These are phyloP conservation scores for Geranium brycei DNA, from an alignment of 345 rosid genomes.

Conservation along the genomic window DNA sequence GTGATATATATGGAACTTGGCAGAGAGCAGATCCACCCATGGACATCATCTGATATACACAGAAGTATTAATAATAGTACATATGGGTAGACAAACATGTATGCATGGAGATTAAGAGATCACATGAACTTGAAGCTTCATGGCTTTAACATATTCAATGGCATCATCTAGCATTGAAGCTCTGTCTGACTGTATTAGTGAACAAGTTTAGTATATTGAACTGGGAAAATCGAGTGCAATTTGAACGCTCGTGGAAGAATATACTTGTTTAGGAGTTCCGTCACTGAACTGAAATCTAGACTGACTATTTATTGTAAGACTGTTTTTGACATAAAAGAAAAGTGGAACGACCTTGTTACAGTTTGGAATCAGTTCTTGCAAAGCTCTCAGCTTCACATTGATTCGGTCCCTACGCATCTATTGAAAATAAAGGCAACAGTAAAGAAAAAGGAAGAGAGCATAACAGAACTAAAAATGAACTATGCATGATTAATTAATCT, in stretches of 20 bases:
- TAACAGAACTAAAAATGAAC: too few species aligned
- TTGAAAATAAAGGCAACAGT: neutral
- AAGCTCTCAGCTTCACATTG: constrained; percentile 11
- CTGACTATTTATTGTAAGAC: too few species aligned
- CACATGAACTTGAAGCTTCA: constrained; percentile 15
- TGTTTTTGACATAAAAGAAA: neutral
- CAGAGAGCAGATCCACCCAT: neutral
- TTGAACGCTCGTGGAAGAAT: neutral
- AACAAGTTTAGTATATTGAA: neutral
- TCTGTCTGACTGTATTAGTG: constrained; percentile 9
- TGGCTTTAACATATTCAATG: constrained; percentile 6
- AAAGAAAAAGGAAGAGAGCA: neutral
- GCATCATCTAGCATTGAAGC: constrained; percentile 19
- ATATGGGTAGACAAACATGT: neutral
- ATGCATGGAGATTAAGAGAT: neutral
- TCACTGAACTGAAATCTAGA: too few species aligned
- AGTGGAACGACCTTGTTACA: constrained; percentile 12
- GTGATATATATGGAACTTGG: constrained; percentile 2
- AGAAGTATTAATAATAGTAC: neutral
- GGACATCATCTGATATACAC: constrained; percentile 1
- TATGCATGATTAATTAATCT: neutral
- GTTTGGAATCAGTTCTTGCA: constrained; percentile 17
- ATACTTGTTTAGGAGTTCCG: neutral
- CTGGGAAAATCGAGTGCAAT: neutral
- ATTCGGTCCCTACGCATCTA: constrained; percentile 16